Conservation (phyloP, 202 grass and related monocot genomes). For the Panicum virgatum region DNA sequence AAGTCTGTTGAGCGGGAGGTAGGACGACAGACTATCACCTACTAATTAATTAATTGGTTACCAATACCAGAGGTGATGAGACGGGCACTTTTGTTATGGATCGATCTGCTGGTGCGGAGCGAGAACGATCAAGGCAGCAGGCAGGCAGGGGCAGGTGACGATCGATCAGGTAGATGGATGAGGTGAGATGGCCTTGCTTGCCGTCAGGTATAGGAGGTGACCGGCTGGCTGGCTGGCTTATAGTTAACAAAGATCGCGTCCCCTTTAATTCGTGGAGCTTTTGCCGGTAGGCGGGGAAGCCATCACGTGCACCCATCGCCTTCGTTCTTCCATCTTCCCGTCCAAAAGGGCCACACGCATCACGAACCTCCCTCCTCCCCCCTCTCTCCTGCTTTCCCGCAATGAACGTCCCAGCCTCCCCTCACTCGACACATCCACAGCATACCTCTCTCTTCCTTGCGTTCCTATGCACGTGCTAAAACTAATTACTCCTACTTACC, state of each 20-base stretch:
- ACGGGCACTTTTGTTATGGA: not conserved
- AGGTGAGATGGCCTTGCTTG: not conserved
- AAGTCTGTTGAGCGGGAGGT: not conserved
- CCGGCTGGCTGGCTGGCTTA: not conserved
- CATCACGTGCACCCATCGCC: slow-evolving; percentile 33
- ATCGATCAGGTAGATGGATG: slow-evolving; percentile 16
- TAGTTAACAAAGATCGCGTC: slow-evolving; percentile 15
- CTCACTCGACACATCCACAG: not conserved
- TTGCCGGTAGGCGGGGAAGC: slow-evolving; percentile 48
- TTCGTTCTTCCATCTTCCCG: not conserved
- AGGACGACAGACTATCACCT: not conserved
- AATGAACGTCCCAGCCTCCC: slow-evolving; percentile 43
- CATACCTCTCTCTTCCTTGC: not conserved
- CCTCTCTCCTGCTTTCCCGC: slow-evolving; percentile 25
- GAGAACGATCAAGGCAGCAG: not conserved
- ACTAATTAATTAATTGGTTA: not conserved
- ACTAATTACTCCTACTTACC: not conserved
- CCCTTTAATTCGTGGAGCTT: not conserved
- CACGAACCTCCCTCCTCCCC: not conserved
- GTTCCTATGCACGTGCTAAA: not conserved
- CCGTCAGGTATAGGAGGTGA: slow-evolving; percentile 29
- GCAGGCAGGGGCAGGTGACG: not conserved
- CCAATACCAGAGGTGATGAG: not conserved
- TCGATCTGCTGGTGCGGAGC: slow-evolving; percentile 13
- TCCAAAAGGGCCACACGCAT: slow-evolving; percentile 5